Evolutionary conservation across 2,329 filamentous ascomycete species (phyloP).

Genomic region (Fusarium neocosmosporiellum): DNA sequence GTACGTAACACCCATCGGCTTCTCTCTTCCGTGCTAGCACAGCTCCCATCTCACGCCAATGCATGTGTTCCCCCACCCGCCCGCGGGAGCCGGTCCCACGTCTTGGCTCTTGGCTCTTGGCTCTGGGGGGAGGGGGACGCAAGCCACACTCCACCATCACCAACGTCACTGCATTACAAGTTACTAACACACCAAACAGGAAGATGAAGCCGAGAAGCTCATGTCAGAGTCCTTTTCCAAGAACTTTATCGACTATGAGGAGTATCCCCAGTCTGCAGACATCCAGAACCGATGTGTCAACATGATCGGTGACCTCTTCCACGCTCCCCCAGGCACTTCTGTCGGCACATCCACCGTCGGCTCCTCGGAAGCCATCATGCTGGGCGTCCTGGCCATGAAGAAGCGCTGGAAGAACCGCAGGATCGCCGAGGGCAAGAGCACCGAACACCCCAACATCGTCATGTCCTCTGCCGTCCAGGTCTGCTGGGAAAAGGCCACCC

Average conservation of each 20-base stretch:
- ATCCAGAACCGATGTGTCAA: slow-evolving; percentile 93
- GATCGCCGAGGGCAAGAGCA: slow-evolving; percentile 83
- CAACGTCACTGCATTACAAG: slow-evolving; percentile 15
- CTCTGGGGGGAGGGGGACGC: slow-evolving; percentile 13
- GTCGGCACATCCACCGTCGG: slow-evolving; percentile 92
- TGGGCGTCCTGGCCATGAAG: slow-evolving; percentile 91
- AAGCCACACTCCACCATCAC: slow-evolving; percentile 3
- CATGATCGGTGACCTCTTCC: slow-evolving; percentile 91
- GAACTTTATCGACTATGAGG: slow-evolving; percentile 94
- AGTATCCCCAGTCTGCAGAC: slow-evolving; percentile 83
- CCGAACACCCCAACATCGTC: slow-evolving; percentile 86
- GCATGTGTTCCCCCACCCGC: slow-evolving; percentile 9
- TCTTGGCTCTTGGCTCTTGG: slow-evolving; percentile 27
- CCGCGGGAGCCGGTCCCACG: slow-evolving; percentile 13
- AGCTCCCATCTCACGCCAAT: slow-evolving; percentile 14
- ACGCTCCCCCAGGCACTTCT: slow-evolving; percentile 77
- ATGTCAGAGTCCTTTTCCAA: slow-evolving; percentile 94
- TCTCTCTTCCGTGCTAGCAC: neutral
- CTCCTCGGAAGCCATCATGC: slow-evolving; percentile 89
- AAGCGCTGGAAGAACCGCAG: slow-evolving; percentile 91
- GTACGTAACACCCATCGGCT: slow-evolving; percentile 56
- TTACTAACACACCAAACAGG: slow-evolving; percentile 60
- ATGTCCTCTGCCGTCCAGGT: slow-evolving; percentile 98
- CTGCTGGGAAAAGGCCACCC: slow-evolving; percentile 93
- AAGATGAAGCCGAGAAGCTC: slow-evolving; percentile 94